phyloP scores from a whole-genome alignment of 1,139 yeast genomes.

The Diutina rugosa region DNA sequence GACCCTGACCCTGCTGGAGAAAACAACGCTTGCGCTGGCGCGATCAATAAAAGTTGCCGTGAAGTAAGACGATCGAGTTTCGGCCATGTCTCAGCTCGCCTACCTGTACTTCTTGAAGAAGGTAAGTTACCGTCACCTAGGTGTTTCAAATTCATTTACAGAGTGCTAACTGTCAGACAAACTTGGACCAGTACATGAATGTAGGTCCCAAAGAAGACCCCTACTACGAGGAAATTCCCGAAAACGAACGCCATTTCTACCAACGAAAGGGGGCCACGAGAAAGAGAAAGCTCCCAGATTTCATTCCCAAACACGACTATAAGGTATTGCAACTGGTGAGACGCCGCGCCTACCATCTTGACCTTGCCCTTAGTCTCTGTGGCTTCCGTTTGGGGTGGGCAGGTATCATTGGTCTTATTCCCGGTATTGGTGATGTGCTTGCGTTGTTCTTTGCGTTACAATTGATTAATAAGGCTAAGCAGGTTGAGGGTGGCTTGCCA shows the following conservation, averaged over 20 bases:
- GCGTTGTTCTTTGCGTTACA: constrained; percentile 37
- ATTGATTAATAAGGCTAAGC: constrained; percentile 35
- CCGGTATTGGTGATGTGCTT: constrained; percentile 47
- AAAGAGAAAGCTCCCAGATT: constrained; percentile 37
- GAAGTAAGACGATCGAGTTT: background rate
- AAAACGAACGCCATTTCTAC: constrained; percentile 29
- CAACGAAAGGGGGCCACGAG: constrained; percentile 35
- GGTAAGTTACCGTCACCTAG: constrained; percentile 14
- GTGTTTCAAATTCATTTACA: background rate
- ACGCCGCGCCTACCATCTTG: constrained; percentile 52
- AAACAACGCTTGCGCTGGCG: background rate
- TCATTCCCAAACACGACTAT: constrained; percentile 41
- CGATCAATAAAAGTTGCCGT: background rate
- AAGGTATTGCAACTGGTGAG: constrained; percentile 40
- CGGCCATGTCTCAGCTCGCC: constrained; percentile 12
- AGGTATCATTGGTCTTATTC: constrained; percentile 57
- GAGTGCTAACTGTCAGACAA: constrained; percentile 15
- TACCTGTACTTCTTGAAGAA: constrained; percentile 25
- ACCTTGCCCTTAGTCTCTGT: constrained; percentile 46
- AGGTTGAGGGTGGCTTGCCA: constrained; percentile 59
- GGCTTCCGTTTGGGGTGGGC: constrained; percentile 67
- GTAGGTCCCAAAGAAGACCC: constrained; percentile 22
- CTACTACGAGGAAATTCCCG: constrained; percentile 36
- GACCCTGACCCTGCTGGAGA: background rate
- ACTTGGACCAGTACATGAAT: constrained; percentile 13